phyloP scores from a whole-genome alignment of 371 early-diverging fungal species.

The Apophysomyces trapeziformis region DNA sequence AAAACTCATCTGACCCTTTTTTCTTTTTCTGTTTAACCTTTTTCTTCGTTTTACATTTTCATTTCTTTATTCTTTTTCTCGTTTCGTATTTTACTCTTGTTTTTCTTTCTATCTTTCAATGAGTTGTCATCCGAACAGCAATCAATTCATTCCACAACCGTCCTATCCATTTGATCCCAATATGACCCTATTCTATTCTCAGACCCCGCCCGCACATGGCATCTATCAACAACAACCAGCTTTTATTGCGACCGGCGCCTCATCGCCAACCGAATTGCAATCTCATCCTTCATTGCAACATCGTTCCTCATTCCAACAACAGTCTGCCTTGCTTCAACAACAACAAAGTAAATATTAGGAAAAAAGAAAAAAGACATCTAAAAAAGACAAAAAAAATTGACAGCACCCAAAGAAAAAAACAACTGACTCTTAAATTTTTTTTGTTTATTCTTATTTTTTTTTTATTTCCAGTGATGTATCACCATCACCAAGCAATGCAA shows the following conservation, averaged over 20 bases:
- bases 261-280: slow-evolving; percentile 15
- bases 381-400: slow-evolving; percentile 6
- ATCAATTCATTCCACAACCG: slow-evolving; percentile 1
- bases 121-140: slow-evolving; percentile 1
- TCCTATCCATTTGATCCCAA: slow-evolving; percentile 2
- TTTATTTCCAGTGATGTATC: slow-evolving; percentile 17
- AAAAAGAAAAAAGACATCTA: slow-evolving; percentile 17
- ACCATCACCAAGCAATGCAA: slow-evolving; percentile 7
- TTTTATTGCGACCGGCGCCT: slow-evolving; percentile 12
- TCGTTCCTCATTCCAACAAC: background rate
- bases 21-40: no score
- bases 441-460: background rate
- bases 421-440: background rate
- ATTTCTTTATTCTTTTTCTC: no score
- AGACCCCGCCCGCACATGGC: slow-evolving; percentile 1
- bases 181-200: background rate
- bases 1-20: no score
- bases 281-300: background rate
- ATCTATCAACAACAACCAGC: slow-evolving; percentile 9
- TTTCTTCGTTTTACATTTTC: no score
- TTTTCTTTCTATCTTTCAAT: background rate
- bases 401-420: background rate
- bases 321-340: slow-evolving; percentile 6
- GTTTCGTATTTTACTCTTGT: background rate
- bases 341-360: slow-evolving; percentile 14